Percentiles rank a stretch among this genome's conserved stretches.
These are phyloP conservation scores for Planoprotostelium fungivorum DNA, from an alignment of 78 protist genomes.

Conservation along the genomic window DNA sequence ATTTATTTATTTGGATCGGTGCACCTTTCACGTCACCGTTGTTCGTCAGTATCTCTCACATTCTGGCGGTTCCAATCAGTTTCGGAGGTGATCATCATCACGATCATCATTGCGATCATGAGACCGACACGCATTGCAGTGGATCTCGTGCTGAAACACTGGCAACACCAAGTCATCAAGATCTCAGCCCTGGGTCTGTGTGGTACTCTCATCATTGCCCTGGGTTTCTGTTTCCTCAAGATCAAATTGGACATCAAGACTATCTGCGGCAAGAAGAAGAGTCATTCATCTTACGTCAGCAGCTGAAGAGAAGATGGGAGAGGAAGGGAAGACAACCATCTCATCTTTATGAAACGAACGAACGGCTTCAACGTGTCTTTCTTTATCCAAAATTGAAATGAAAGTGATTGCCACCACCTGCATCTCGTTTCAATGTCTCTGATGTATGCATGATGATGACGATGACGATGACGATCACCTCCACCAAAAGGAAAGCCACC, in stretches of 20 bases:
- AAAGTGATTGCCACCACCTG: not conserved
- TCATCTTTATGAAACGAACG: no score
- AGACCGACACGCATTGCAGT: not conserved
- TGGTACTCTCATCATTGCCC: not conserved
- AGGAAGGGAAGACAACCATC: no score
- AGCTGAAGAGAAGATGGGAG: no score
- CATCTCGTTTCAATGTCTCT: not conserved
- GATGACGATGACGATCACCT: not conserved
- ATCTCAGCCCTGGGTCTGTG: not conserved
- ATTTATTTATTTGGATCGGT: not conserved
- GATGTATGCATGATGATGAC: not conserved
- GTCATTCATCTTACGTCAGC: no score
- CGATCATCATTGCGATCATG: not conserved
- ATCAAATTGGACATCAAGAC: not conserved
- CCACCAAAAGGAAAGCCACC: constrained; percentile 4
- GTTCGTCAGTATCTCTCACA: not conserved
- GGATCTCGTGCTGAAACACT: not conserved
- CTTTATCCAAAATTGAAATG: not conserved
- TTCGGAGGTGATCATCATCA: not conserved
- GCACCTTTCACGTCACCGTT: not conserved
- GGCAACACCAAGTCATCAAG: not conserved
- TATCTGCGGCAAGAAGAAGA: no score
- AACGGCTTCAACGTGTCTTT: no score
- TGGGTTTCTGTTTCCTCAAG: not conserved
- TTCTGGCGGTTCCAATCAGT: not conserved